Conservation (phyloP, 306 rosid genomes). For the Quercus aquifolioides region DNA sequence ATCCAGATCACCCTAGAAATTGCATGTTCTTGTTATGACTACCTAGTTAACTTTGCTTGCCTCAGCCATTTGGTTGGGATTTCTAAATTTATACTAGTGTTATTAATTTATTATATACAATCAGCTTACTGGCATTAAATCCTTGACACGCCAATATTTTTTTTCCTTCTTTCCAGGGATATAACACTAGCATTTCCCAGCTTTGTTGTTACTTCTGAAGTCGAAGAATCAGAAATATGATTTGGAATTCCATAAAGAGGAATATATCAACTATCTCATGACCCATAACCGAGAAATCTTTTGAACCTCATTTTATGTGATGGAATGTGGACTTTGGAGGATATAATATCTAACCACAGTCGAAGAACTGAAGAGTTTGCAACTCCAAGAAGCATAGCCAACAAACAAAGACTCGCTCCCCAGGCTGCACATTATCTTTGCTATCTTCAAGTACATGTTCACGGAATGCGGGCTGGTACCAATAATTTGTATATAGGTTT, state of each 20-base stretch:
- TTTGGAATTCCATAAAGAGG: not conserved
- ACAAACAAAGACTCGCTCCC: not conserved
- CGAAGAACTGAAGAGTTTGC: not conserved
- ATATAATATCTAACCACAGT: not conserved
- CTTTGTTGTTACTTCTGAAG: constrained; percentile 54
- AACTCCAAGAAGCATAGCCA: not conserved
- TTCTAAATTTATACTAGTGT: too few species aligned
- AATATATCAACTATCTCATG: constrained; percentile 5
- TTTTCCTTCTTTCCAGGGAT: constrained; percentile 52
- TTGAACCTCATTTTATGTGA: not conserved
- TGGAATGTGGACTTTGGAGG: not conserved
- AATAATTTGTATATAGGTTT: not conserved
- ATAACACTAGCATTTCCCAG: constrained; percentile 82
- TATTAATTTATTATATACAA: not conserved
- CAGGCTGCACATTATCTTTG: not conserved
- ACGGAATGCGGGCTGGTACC: not conserved
- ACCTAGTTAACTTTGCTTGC: not conserved
- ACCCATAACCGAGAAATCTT: not conserved
- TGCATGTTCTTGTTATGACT: not conserved
- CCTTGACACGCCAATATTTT: constrained; percentile 4
- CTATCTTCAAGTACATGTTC: constrained; percentile 7
- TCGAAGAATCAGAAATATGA: constrained; percentile 56
- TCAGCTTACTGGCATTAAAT: not conserved
- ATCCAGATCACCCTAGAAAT: not conserved
- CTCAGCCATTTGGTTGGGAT: not conserved